Evolutionary conservation across 768 basidiomycete genomes (phyloP).

Genomic region (Lactarius sp.): DNA sequence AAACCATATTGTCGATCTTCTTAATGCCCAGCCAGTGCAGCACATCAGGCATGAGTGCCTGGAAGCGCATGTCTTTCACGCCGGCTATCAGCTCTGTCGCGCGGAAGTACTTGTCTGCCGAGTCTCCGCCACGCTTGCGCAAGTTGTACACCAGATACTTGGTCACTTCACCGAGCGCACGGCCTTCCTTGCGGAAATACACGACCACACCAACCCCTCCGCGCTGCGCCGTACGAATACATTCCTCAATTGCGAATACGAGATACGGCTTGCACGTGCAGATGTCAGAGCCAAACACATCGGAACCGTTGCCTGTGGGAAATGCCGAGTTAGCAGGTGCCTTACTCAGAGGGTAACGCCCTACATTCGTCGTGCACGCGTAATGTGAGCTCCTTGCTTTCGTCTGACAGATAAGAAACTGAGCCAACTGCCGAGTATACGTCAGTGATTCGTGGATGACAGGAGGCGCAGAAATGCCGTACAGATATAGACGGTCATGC

Average conservation of each 20-base stretch:
- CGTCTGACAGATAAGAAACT: constrained; percentile 70
- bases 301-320: constrained; percentile 81
- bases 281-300: constrained; percentile 93
- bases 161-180: constrained; percentile 90
- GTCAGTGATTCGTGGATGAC: background rate
- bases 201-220: constrained; percentile 92
- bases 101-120: constrained; percentile 91
- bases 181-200: constrained; percentile 92
- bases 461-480: constrained; percentile 25
- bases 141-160: constrained; percentile 97
- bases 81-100: constrained; percentile 91
- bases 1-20: constrained; percentile 87
- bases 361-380: constrained; percentile 93
- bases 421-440: constrained; percentile 58
- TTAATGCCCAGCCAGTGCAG: constrained; percentile 91
- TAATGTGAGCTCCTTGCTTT: constrained; percentile 73
- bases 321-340: background rate
- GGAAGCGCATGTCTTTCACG: constrained; percentile 95
- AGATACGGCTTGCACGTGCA: constrained; percentile 94
- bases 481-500: constrained; percentile 90
- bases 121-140: constrained; percentile 90
- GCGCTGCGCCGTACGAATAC: constrained; percentile 72
- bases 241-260: constrained; percentile 89
- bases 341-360: constrained; percentile 23
- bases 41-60: constrained; percentile 93